These are phyloP conservation scores for Hymenochaete sp. DNA, from an alignment of 1,284 basidiomycete species.

Conservation along the genomic window DNA sequence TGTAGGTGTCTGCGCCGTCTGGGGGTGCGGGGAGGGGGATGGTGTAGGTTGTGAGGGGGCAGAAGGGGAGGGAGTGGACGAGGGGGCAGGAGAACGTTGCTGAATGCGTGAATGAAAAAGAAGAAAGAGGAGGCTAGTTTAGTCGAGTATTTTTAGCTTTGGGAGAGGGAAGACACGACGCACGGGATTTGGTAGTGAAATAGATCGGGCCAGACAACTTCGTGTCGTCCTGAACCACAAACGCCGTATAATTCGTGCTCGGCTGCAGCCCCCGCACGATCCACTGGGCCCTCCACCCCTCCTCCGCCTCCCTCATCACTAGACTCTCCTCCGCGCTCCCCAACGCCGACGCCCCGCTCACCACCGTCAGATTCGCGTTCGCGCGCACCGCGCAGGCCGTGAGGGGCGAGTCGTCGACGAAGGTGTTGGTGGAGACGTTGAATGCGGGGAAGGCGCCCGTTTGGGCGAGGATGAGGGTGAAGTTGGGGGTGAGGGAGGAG, in stretches of 20 bases:
- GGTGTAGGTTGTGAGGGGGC: slow-evolving; percentile 64
- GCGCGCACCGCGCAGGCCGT: slow-evolving; percentile 51
- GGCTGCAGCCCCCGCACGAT: slow-evolving; percentile 48
- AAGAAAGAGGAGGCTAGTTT: not conserved
- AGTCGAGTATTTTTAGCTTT: not conserved
- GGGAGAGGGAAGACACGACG: slow-evolving; percentile 22
- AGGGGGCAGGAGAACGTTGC: slow-evolving; percentile 68
- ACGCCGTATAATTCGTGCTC: slow-evolving; percentile 65
- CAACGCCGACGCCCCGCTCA: slow-evolving; percentile 18
- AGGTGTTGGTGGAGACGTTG: slow-evolving; percentile 19
- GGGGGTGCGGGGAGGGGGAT: slow-evolving; percentile 50
- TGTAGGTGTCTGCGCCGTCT: slow-evolving; percentile 30
- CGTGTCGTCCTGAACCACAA: slow-evolving; percentile 42
- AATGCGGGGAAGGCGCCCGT: slow-evolving; percentile 21
- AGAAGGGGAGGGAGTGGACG: slow-evolving; percentile 62
- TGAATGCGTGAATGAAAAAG: slow-evolving; percentile 24
- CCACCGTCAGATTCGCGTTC: slow-evolving; percentile 28
- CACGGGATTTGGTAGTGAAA: slow-evolving; percentile 63
- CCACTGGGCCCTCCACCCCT: slow-evolving; percentile 64
- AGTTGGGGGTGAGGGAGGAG: slow-evolving; percentile 29
- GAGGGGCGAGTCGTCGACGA: slow-evolving; percentile 37
- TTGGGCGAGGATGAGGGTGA: slow-evolving; percentile 13
- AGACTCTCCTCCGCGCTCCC: slow-evolving; percentile 27
- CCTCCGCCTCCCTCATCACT: slow-evolving; percentile 46
- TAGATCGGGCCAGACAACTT: slow-evolving; percentile 55